Evolutionary conservation across 2,329 filamentous ascomycete genomes (phyloP), one percentile per base, ranked within the genome.

Genomic region (Fusarium sp.): DNA sequence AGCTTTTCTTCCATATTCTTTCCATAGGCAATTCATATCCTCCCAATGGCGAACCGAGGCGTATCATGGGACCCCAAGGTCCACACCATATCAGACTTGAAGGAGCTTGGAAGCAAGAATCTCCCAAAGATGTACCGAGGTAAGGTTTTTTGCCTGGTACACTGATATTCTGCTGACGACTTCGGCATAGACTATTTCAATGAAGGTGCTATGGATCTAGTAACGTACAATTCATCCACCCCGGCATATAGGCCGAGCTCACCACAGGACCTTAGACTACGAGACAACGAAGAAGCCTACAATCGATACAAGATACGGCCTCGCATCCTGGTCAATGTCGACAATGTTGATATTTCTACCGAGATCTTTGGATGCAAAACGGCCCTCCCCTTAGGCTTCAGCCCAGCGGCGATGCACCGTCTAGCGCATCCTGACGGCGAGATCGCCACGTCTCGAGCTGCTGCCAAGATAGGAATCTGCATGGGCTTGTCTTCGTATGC

Each of bases 361-460:
- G 49, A 60, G 15, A 65, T 71, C n/a, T 68, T 70, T 40, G 69
- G 68, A 29, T 54, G 28, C 44, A 68, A 77, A 70, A 77, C 81
- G 47, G 70, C 76, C 2, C 72, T 85, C 6, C 83, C 83, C 0
- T 72, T 86, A 11, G 82, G 82, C 19, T 81, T 86, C 42, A 79
- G 80, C n/a, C 84, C 83, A 0, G 79, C 83, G 1, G 84, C 82
- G 7, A 83, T 84, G 73, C 83, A 85, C 54, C 76, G 78, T 35
- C 74, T 85, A n/a, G 83, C 82, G 1, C 83, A 85, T 61, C 74
- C 76, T 0, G 81, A 84, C 29, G 83, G 83, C 7, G 83, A 85
- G 61, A 53, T 80, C 3, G 83, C 77, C 2, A 83, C 80, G 0
- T 81, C 79, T 2, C 75, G 78, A 5, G 83, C 81, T 3, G 66